Conservation (phyloP, 1,284 basidiomycete species). For the Coniferiporia sulphurascens region DNA sequence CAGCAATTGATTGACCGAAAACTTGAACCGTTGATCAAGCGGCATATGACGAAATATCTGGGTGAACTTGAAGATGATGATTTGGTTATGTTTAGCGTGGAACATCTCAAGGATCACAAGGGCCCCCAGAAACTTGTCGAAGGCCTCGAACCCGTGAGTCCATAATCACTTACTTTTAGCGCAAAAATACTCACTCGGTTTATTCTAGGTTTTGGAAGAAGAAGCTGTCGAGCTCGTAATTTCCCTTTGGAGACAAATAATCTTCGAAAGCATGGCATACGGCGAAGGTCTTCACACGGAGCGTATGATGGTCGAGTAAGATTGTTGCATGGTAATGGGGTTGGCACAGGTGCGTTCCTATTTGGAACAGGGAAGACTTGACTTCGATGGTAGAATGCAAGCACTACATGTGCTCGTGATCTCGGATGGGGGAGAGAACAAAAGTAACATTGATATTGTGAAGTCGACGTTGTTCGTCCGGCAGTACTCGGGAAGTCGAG, state of each 20-base stretch:
- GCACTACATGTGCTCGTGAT: background rate
- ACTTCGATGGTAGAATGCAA: background rate
- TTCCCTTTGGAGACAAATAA: slow-evolving; percentile 81
- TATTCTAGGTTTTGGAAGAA: slow-evolving; percentile 75
- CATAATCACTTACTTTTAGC: background rate
- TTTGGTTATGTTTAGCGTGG: slow-evolving; percentile 83
- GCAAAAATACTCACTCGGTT: background rate
- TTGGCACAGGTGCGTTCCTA: slow-evolving; percentile 14
- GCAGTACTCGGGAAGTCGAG: slow-evolving; percentile 24
- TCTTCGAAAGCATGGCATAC: slow-evolving; percentile 88
- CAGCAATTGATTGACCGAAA: slow-evolving; percentile 76
- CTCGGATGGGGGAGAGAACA: background rate
- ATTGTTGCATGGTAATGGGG: background rate
- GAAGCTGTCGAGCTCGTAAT: slow-evolving; percentile 75
- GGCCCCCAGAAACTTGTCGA: slow-evolving; percentile 77
- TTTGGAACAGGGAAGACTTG: slow-evolving; percentile 14
- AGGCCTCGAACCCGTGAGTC: slow-evolving; percentile 81
- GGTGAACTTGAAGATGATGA: slow-evolving; percentile 88
- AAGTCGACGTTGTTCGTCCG: slow-evolving; percentile 6
- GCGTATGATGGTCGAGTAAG: slow-evolving; percentile 48
- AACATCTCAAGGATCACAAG: slow-evolving; percentile 84
- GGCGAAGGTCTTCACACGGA: slow-evolving; percentile 79
- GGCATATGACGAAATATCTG: slow-evolving; percentile 76
- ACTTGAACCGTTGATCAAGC: slow-evolving; percentile 73
- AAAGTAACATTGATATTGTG: background rate